A percentile compares a stretch with the other conserved stretches of the same genome.
These are phyloP conservation scores for Craterostigma plantagineum DNA, from an alignment of 257 asterid species.

Conservation along the genomic window DNA sequence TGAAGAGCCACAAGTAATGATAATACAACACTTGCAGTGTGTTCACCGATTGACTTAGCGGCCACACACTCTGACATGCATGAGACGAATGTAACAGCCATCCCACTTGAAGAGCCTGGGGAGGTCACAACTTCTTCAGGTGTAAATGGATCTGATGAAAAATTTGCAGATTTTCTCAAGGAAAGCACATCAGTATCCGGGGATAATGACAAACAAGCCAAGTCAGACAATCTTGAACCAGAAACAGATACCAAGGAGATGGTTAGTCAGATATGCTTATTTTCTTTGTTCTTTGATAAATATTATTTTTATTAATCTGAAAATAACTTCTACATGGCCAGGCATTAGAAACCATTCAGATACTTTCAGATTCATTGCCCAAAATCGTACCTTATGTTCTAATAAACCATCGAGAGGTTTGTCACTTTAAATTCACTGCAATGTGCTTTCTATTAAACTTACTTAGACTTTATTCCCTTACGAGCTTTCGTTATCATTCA, in stretches of 20 bases:
- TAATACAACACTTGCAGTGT: slow-evolving; percentile 19
- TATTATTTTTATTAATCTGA: too few species aligned
- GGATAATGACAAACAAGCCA: slow-evolving; percentile 18
- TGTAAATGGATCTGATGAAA: slow-evolving; percentile 19
- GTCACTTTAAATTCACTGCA: slow-evolving; percentile 5
- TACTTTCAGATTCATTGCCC: slow-evolving; percentile 86
- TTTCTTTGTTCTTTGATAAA: neutral
- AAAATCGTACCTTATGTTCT: slow-evolving; percentile 79
- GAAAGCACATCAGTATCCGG: slow-evolving; percentile 23
- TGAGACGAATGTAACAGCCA: slow-evolving; percentile 19
- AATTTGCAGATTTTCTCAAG: slow-evolving; percentile 16
- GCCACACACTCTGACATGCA: slow-evolving; percentile 19
- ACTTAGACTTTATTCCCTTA: too few species aligned
- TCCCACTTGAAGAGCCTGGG: slow-evolving; percentile 25
- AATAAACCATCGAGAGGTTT: slow-evolving; percentile 93
- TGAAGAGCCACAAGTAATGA: slow-evolving; percentile 24
- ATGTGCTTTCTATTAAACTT: too few species aligned
- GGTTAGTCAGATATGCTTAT: slow-evolving; percentile 22
- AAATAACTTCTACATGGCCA: slow-evolving; percentile 12
- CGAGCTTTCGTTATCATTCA: slow-evolving; percentile 4
- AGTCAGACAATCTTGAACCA: slow-evolving; percentile 27
- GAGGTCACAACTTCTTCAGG: slow-evolving; percentile 20
- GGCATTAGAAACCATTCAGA: slow-evolving; percentile 85
- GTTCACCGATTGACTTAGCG: too few species aligned
- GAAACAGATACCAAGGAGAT: slow-evolving; percentile 43